Evolutionary conservation across 345 rosid species (phyloP).

Genomic region (Combretum micranthum): DNA sequence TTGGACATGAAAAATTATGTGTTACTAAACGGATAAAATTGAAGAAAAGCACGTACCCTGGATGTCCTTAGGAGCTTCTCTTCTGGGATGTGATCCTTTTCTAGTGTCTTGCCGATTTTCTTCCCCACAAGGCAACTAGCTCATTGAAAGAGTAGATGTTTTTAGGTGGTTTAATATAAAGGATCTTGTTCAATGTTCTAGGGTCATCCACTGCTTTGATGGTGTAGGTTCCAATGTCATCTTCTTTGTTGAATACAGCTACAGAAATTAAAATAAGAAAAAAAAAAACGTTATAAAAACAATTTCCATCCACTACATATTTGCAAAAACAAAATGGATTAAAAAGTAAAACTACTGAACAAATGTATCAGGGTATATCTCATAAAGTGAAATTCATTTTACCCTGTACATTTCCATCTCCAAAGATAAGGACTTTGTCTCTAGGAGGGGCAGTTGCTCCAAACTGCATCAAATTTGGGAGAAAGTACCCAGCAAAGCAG

Average conservation of each 20-base stretch:
- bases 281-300: background rate
- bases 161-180: conserved; percentile 16
- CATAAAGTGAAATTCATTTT: background rate
- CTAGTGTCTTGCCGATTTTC: conserved; percentile 24
- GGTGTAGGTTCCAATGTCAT: conserved; percentile 20
- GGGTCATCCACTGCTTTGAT: conserved; percentile 28
- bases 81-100: conserved; percentile 19
- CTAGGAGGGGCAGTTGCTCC: conserved; percentile 13
- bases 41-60: conserved; percentile 19
- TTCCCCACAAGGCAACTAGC: conserved; percentile 24
- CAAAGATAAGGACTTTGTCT: conserved; percentile 16
- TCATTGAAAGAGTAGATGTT: conserved; percentile 22
- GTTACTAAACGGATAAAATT: background rate
- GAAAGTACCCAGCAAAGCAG: conserved; percentile 16
- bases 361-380: background rate
- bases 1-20: too few relatives aligned
- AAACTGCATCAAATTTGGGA: conserved; percentile 16
- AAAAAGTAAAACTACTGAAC: background rate
- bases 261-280: background rate
- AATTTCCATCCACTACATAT: background rate
- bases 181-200: conserved; percentile 28
- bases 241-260: conserved; percentile 33
- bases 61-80: conserved; percentile 30
- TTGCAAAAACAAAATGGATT: background rate
- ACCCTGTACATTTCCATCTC: conserved; percentile 26